Percentiles rank a stretch among this genome's conserved stretches.
Conservation (phyloP, 2,329 filamentous ascomycete species). For the Myotisia sp. region DNA sequence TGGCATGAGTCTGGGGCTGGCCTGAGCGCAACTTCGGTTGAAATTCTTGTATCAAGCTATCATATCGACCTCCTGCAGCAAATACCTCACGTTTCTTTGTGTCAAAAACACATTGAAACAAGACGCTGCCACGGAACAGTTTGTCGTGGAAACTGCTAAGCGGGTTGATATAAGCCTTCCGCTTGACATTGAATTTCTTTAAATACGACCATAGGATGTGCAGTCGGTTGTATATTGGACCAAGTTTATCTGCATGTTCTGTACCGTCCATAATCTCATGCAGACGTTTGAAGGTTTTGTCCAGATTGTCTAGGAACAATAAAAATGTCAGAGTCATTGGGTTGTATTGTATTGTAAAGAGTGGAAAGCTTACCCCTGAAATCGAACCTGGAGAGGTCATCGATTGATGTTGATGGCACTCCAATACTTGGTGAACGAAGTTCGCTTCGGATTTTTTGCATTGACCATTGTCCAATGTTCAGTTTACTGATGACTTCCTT, state of each 20-base stretch:
- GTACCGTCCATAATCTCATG: constrained; percentile 41
- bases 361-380: constrained; percentile 50
- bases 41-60: constrained; percentile 73
- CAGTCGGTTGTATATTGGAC: constrained; percentile 57
- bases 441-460: constrained; percentile 69
- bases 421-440: constrained; percentile 68
- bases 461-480: constrained; percentile 65
- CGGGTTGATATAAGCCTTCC: constrained; percentile 71
- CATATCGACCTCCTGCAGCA: constrained; percentile 86
- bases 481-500: constrained; percentile 78
- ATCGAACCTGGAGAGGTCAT: constrained; percentile 81
- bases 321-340: constrained; percentile 32
- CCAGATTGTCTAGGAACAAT: constrained; percentile 48
- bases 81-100: constrained; percentile 69
- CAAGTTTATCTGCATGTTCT: constrained; percentile 37
- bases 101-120: constrained; percentile 87
- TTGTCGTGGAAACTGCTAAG: constrained; percentile 80
- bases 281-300: constrained; percentile 56
- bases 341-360: background rate
- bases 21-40: constrained; percentile 52
- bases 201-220: constrained; percentile 64
- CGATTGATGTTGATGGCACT: constrained; percentile 74
- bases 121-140: constrained; percentile 70
- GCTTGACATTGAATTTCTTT: constrained; percentile 57
- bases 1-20: constrained; percentile 58